These are phyloP conservation scores for Agaricales sp. DNA, from an alignment of 1,284 basidiomycete species.

Conservation along the genomic window DNA sequence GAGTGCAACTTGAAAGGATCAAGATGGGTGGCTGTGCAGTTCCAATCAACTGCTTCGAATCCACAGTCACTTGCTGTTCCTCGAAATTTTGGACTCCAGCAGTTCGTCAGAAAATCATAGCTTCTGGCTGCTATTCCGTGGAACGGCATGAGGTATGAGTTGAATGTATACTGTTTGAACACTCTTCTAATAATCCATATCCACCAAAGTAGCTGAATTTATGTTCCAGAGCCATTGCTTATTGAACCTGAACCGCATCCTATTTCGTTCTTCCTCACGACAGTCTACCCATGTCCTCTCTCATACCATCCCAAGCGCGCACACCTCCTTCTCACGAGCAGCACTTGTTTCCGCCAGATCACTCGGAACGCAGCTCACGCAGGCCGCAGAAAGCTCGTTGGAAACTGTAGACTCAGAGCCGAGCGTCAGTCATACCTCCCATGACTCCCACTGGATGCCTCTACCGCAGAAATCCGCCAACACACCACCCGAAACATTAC, in stretches of 20 bases:
- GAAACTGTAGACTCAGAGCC: background rate
- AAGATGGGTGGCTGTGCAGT: background rate
- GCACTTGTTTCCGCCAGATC: background rate
- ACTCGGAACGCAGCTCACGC: background rate
- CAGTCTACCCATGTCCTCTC: background rate
- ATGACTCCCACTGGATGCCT: background rate
- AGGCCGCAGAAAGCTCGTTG: background rate
- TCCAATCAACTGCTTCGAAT: background rate
- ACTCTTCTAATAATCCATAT: too few species aligned
- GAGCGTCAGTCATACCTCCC: background rate
- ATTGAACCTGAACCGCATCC: background rate
- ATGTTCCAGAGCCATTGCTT: conserved; percentile 1
- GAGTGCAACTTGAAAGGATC: too few species aligned
- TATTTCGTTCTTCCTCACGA: background rate
- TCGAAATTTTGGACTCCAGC: background rate
- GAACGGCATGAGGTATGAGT: conserved; percentile 1
- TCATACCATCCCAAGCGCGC: background rate
- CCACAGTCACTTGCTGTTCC: background rate
- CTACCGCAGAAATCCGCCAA: background rate
- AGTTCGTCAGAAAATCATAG: background rate
- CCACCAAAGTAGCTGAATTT: background rate
- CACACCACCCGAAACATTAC: background rate
- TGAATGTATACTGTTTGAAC: too few species aligned
- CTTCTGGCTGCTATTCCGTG: background rate
- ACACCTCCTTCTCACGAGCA: too few species aligned